phyloP scores from a whole-genome alignment of 2,329 filamentous ascomycete genomes.

The Cladosporium sphaerospermum region DNA sequence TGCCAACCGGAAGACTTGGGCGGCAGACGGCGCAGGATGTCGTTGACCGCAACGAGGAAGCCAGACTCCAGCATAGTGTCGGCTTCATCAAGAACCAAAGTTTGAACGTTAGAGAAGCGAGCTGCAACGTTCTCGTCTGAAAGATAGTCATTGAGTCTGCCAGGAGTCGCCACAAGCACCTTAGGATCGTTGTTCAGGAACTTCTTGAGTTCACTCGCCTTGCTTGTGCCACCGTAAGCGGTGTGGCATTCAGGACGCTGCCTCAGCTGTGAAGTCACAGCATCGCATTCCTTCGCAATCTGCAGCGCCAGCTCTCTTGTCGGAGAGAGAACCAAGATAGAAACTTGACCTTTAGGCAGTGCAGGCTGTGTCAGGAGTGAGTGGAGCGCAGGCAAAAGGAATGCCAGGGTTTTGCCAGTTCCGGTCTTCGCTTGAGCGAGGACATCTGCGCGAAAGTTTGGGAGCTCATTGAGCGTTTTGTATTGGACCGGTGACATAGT shows the following conservation, averaged over 20 bases:
- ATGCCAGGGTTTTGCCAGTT: slow-evolving; percentile 92
- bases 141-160: slow-evolving; percentile 79
- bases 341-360: slow-evolving; percentile 69
- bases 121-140: slow-evolving; percentile 51
- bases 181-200: slow-evolving; percentile 73
- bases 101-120: slow-evolving; percentile 39
- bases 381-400: slow-evolving; percentile 80
- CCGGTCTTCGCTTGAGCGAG: slow-evolving; percentile 70
- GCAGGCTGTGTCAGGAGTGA: slow-evolving; percentile 73
- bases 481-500: slow-evolving; percentile 51
- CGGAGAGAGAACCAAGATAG: slow-evolving; percentile 80
- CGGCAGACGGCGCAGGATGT: slow-evolving; percentile 47
- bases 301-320: slow-evolving; percentile 61
- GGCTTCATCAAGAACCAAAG: slow-evolving; percentile 61
- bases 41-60: slow-evolving; percentile 47
- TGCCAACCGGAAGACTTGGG: slow-evolving; percentile 45
- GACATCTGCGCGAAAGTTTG: slow-evolving; percentile 45
- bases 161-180: slow-evolving; percentile 80
- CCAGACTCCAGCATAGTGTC: slow-evolving; percentile 69
- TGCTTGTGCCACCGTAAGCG: slow-evolving; percentile 63
- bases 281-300: slow-evolving; percentile 64
- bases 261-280: slow-evolving; percentile 78
- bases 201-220: slow-evolving; percentile 70
- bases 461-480: slow-evolving; percentile 47
- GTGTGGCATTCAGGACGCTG: slow-evolving; percentile 70